These are phyloP conservation scores for Neurospora sp. DNA, from an alignment of 495 filamentous ascomycete genomes.

Conservation along the genomic window DNA sequence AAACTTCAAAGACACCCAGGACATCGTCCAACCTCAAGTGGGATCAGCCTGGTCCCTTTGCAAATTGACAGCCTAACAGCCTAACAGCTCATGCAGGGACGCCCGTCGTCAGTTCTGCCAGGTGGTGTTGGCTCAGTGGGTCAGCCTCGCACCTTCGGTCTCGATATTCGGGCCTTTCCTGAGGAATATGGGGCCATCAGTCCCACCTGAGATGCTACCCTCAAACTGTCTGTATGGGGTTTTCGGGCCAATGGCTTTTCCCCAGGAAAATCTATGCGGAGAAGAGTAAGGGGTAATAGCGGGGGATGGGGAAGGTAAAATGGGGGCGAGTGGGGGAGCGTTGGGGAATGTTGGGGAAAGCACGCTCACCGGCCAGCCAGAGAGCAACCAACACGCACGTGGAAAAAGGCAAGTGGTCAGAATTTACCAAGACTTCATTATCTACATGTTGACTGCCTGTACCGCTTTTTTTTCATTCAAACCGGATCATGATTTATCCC, in stretches of 20 bases:
- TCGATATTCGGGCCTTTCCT: not conserved
- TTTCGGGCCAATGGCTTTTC: not conserved
- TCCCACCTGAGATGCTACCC: not conserved
- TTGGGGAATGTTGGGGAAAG: not conserved
- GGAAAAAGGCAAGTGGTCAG: not conserved
- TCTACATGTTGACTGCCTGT: not conserved
- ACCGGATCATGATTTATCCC: no score
- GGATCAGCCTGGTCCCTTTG: not conserved
- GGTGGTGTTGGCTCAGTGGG: not conserved
- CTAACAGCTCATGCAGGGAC: not conserved
- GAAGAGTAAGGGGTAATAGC: not conserved
- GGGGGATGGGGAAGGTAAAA: not conserved
- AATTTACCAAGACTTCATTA: not conserved
- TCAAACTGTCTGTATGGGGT: not conserved
- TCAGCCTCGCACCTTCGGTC: not conserved
- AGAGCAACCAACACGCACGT: not conserved
- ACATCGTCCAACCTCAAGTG: not conserved
- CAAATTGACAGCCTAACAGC: not conserved
- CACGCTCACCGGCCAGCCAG: not conserved
- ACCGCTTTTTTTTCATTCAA: no score
- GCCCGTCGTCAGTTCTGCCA: not conserved
- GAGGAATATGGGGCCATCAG: not conserved
- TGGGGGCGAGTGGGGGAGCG: not conserved
- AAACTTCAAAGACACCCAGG: not conserved
- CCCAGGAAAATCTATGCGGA: not conserved